These are phyloP conservation scores for Fomitopsis palustris DNA, from an alignment of 1,284 basidiomycete species.

Conservation along the genomic window DNA sequence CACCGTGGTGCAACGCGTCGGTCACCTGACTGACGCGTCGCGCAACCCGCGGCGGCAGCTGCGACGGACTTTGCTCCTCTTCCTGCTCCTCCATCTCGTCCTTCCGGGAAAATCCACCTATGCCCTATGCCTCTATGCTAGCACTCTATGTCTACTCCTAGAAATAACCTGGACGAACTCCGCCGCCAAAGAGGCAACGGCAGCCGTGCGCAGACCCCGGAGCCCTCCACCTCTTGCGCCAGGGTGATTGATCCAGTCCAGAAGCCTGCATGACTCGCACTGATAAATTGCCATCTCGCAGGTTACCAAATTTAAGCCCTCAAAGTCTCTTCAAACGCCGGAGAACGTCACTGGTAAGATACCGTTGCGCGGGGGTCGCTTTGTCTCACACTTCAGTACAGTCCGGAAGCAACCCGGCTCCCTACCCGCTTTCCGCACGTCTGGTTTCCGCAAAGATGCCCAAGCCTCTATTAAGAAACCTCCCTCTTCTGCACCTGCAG, in stretches of 20 bases:
- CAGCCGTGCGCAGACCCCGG: constrained; percentile 6
- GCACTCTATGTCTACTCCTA: constrained; percentile 26
- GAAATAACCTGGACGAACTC: constrained; percentile 32
- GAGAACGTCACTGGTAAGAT: constrained; percentile 14
- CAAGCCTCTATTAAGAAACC: constrained; percentile 14
- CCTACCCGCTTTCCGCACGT: constrained; percentile 27
- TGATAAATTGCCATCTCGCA: neutral
- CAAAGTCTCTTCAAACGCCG: constrained; percentile 16
- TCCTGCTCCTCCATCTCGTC: neutral
- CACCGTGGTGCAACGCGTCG: constrained; percentile 5
- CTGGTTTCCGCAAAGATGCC: constrained; percentile 24
- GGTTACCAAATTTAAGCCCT: constrained; percentile 31
- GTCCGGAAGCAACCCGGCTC: constrained; percentile 12
- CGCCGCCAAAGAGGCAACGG: constrained; percentile 15
- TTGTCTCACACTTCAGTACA: constrained; percentile 1
- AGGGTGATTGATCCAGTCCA: constrained; percentile 14
- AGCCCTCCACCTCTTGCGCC: constrained; percentile 5
- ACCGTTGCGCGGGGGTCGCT: neutral
- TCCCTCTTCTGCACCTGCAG: constrained; percentile 3
- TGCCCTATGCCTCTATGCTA: neutral
- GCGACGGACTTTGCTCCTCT: neutral
- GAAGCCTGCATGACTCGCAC: neutral
- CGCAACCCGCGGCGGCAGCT: constrained; percentile 7
- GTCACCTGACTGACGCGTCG: constrained; percentile 20
- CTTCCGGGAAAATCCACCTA: neutral